Evolutionary conservation across 129 eudicot species (phyloP).

Genomic region (Gnaphalium uliginosum): DNA sequence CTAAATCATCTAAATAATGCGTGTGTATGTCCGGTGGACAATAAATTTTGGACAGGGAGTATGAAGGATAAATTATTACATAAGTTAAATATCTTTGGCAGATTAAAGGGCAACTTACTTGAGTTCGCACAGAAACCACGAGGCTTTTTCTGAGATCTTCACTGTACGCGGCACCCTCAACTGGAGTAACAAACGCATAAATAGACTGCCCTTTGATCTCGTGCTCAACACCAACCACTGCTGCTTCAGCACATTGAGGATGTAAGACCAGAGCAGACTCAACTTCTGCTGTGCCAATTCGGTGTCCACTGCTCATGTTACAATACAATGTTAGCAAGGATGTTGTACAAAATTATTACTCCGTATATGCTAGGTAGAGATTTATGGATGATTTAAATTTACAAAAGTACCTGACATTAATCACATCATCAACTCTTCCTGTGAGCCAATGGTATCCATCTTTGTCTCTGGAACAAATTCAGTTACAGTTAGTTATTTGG

Average conservation of each 20-base stretch:
- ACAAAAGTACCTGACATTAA: constrained; percentile 72
- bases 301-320: constrained; percentile 75
- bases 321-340: not conserved
- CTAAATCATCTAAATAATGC: too few species aligned
- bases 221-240: constrained; percentile 98
- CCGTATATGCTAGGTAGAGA: not conserved
- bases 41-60: too few species aligned
- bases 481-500: not conserved
- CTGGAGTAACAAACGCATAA: constrained; percentile 91
- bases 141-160: constrained; percentile 92
- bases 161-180: constrained; percentile 84
- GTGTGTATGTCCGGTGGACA: too few species aligned
- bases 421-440: constrained; percentile 96
- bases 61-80: not conserved
- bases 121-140: constrained; percentile 64
- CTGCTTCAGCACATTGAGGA: constrained; percentile 96
- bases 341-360: not conserved
- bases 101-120: constrained; percentile 44
- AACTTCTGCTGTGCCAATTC: constrained; percentile 99
- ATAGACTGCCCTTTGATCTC: constrained; percentile 97
- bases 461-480: constrained; percentile 58
- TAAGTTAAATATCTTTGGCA: not conserved
- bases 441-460: constrained; percentile 97
- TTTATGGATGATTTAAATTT: not conserved
- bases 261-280: constrained; percentile 97